Conservation (phyloP, 225 moss, liverwort and hornwort species). For the Physcomitrium patens region DNA sequence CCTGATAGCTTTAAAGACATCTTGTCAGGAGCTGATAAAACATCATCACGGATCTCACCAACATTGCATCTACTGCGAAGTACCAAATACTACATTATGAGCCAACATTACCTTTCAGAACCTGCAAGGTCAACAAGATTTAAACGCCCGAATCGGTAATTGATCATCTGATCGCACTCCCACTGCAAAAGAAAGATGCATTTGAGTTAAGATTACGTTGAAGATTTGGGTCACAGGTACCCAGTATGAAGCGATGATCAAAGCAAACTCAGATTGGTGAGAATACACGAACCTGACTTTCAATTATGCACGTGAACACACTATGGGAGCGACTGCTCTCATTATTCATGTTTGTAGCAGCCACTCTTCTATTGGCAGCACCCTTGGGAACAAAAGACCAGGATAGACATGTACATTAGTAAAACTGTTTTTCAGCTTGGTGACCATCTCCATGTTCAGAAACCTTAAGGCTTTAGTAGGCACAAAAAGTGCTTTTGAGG, state of each 20-base stretch:
- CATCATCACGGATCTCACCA: background rate
- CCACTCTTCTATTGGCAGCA: slow-evolving; percentile 87
- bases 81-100: background rate
- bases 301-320: slow-evolving; percentile 91
- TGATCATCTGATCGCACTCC: slow-evolving; percentile 91
- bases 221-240: background rate
- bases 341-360: slow-evolving; percentile 94
- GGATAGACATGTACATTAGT: background rate
- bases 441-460: slow-evolving; percentile 7
- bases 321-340: slow-evolving; percentile 99
- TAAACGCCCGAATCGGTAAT: slow-evolving; percentile 82
- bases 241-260: background rate
- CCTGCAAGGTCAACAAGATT: slow-evolving; percentile 98
- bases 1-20: slow-evolving; percentile 44
- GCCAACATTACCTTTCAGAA: slow-evolving; percentile 76
- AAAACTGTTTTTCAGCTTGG: background rate
- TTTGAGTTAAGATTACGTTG: slow-evolving; percentile 3
- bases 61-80: background rate
- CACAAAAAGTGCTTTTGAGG: background rate
- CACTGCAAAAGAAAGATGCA: slow-evolving; percentile 53
- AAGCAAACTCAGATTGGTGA: slow-evolving; percentile 7
- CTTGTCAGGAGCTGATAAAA: slow-evolving; percentile 27
- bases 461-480: background rate
- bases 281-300: slow-evolving; percentile 76
- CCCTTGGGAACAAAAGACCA: slow-evolving; percentile 54